These are phyloP conservation scores for Karstenula rhodostoma DNA, from an alignment of 2,329 filamentous ascomycete genomes.

Conservation along the genomic window DNA sequence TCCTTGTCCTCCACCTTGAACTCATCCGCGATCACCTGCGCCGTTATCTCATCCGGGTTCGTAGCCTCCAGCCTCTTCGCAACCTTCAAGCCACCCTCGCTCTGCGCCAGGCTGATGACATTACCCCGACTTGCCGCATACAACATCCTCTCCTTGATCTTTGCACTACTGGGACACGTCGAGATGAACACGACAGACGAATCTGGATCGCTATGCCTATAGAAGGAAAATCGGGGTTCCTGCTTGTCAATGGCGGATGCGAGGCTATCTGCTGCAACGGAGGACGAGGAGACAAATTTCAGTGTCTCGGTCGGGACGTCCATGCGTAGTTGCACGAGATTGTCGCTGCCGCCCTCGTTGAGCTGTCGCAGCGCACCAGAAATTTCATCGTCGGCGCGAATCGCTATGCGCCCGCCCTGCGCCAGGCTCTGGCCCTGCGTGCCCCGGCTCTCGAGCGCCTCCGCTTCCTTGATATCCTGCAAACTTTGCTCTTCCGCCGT, in stretches of 20 bases:
- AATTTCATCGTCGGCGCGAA: constrained; percentile 68
- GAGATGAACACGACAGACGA: constrained; percentile 78
- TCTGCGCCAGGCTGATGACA: constrained; percentile 71
- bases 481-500: constrained; percentile 80
- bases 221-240: constrained; percentile 82
- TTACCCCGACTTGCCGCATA: constrained; percentile 71
- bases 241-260: constrained; percentile 67
- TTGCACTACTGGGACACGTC: constrained; percentile 75
- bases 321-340: constrained; percentile 76
- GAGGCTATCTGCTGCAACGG: constrained; percentile 66
- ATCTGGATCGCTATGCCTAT: constrained; percentile 68
- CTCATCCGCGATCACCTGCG: constrained; percentile 70
- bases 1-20: constrained; percentile 74
- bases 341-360: constrained; percentile 57
- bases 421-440: constrained; percentile 62
- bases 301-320: constrained; percentile 74
- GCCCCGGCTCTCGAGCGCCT: constrained; percentile 76
- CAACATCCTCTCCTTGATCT: constrained; percentile 86
- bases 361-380: constrained; percentile 69
- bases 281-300: constrained; percentile 66
- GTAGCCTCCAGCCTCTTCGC: constrained; percentile 74
- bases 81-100: constrained; percentile 70
- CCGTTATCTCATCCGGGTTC: constrained; percentile 74
- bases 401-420: constrained; percentile 52
- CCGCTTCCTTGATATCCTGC: constrained; percentile 76